Evolutionary conservation across 176 grass and related monocot genomes (phyloP).

Genomic region (Rhynchospora breviuscula): DNA sequence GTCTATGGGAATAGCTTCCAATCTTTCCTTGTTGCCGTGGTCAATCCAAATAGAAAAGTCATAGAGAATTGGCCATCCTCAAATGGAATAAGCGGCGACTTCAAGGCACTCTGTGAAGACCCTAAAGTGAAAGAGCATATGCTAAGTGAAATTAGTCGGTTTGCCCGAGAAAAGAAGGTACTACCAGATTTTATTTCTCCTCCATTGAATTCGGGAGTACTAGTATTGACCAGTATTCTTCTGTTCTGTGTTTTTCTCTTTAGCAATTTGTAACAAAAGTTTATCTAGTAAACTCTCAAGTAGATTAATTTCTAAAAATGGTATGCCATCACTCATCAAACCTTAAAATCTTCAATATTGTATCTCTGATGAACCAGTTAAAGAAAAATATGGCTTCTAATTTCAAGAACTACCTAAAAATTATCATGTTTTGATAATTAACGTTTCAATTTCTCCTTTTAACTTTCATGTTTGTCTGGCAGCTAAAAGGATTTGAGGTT

Average conservation of each 20-base stretch:
- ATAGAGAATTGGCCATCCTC: slow-evolving; percentile 60
- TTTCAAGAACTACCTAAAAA: not conserved
- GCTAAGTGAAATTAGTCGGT: slow-evolving; percentile 53
- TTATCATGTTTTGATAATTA: not conserved
- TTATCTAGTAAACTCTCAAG: not conserved
- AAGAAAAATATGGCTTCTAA: no score
- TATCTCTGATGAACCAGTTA: no score
- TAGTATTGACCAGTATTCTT: no score
- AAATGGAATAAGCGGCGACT: slow-evolving; percentile 55
- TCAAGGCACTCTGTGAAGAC: slow-evolving; percentile 58
- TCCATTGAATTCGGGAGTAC: no score
- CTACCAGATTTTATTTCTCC: not conserved
- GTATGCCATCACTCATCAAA: no score
- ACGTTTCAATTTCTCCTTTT: not conserved
- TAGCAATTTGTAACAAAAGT: not conserved
- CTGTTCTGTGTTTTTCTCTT: no score
- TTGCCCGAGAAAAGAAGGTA: slow-evolving; percentile 82
- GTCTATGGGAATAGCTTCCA: slow-evolving; percentile 89
- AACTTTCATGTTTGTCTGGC: slow-evolving; percentile 23
- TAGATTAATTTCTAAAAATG: no score
- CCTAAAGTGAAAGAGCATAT: slow-evolving; percentile 66
- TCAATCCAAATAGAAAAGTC: slow-evolving; percentile 70
- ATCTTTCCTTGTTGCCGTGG: slow-evolving; percentile 68
- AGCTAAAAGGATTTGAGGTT: slow-evolving; percentile 92
- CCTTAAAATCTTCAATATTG: no score